phyloP scores from a whole-genome alignment of 805 yeast genomes.

The Ogataea minuta region DNA sequence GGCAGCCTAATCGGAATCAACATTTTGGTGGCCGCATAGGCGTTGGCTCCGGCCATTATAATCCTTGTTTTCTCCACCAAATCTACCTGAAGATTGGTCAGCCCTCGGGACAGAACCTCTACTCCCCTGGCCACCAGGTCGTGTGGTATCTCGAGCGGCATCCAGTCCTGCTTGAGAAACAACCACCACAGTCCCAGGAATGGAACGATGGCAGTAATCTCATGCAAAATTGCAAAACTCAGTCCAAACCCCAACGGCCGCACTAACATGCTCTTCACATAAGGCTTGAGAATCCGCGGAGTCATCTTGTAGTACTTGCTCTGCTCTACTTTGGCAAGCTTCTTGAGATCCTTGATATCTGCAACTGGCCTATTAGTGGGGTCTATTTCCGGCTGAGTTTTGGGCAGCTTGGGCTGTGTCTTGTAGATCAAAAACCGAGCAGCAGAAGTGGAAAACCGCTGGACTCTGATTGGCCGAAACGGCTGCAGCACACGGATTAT shows the following conservation, averaged over 20 bases:
- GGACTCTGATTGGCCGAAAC: not conserved
- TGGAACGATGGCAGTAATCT: constrained; percentile 52
- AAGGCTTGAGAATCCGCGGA: constrained; percentile 33
- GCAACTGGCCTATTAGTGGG: constrained; percentile 13
- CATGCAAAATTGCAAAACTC: constrained; percentile 50
- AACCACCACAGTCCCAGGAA: constrained; percentile 50
- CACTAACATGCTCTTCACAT: constrained; percentile 29
- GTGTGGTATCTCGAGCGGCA: constrained; percentile 48
- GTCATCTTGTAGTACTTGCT: constrained; percentile 33
- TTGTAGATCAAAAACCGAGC: constrained; percentile 22
- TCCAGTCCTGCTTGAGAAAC: constrained; percentile 41
- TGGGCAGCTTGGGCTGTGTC: constrained; percentile 22
- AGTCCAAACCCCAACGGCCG: constrained; percentile 40
- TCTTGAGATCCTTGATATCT: constrained; percentile 23
- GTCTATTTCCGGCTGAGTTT: constrained; percentile 1
- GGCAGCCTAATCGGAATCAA: constrained; percentile 32
- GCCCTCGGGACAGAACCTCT: constrained; percentile 42
- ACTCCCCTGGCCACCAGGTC: constrained; percentile 49
- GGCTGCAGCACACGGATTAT: not conserved
- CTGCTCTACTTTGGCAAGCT: constrained; percentile 24
- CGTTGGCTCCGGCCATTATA: constrained; percentile 36
- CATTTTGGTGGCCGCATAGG: constrained; percentile 36
- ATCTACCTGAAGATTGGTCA: constrained; percentile 26
- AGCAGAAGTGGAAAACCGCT: constrained; percentile 6
- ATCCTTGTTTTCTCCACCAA: constrained; percentile 29